A percentile compares a stretch with the other conserved stretches of the same genome.
These are phyloP conservation scores for Coemansia sp. DNA, from an alignment of 192 early-diverging fungal genomes.

Conservation along the genomic window DNA sequence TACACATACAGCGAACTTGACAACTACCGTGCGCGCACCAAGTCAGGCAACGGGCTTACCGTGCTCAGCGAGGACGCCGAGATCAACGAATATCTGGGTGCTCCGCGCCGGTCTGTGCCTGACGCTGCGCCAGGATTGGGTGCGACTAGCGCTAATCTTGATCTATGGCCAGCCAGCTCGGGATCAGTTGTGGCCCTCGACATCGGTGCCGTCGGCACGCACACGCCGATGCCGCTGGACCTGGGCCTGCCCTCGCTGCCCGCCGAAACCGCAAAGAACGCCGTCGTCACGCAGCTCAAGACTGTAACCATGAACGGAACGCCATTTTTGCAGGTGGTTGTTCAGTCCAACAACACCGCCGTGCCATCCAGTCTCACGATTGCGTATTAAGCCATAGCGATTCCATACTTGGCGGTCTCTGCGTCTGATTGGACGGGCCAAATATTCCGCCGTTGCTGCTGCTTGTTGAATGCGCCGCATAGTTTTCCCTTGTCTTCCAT, in stretches of 20 bases:
- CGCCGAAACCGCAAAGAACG: slow-evolving; percentile 2
- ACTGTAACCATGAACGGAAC: slow-evolving; percentile 36
- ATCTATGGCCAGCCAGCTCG: slow-evolving; percentile 45
- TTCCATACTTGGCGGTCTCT: neutral
- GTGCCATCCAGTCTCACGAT: slow-evolving; percentile 41
- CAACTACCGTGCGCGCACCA: slow-evolving; percentile 24
- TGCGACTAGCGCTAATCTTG: slow-evolving; percentile 26
- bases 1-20: slow-evolving; percentile 40
- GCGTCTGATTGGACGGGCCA: neutral
- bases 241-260: slow-evolving; percentile 14
- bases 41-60: slow-evolving; percentile 30
- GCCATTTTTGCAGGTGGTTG: slow-evolving; percentile 36
- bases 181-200: slow-evolving; percentile 18
- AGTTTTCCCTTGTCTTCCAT: neutral
- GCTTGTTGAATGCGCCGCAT: neutral
- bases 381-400: slow-evolving; percentile 9
- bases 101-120: slow-evolving; percentile 11
- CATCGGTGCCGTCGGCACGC: slow-evolving; percentile 13
- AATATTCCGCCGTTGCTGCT: neutral
- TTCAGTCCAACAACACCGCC: slow-evolving; percentile 43
- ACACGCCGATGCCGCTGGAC: slow-evolving; percentile 16
- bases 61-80: slow-evolving; percentile 39
- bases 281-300: slow-evolving; percentile 20
- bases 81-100: slow-evolving; percentile 34
- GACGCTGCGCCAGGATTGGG: slow-evolving; percentile 28